Evolutionary conservation across 202 grass and related monocot genomes (phyloP), one percentile per base, ranked within the genome.

Genomic region (Musa balbisiana): DNA sequence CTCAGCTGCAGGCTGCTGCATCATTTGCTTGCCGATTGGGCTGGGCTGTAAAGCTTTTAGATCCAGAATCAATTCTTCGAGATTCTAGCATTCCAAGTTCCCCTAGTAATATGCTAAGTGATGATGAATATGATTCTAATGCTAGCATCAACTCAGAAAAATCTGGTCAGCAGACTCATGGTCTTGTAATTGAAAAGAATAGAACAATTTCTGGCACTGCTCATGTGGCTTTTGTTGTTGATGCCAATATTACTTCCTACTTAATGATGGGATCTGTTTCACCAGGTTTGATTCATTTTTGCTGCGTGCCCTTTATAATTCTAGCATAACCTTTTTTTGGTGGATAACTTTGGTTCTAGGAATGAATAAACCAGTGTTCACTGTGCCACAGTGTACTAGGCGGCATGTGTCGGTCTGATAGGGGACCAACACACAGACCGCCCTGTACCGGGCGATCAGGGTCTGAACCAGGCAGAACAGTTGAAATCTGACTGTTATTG

Each of bases 221-320:
- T 81, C 94, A 93, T 78, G 94, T 98, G 67, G 94, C 83, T 69
- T 93, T 98, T 69, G 86, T 98, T 83, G 94, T 98, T 80, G 94
- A 98, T 88, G 94, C 94, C 11, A 98, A 98, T 86, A 90, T 98
- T 73, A 98, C 94, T 76, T 98, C 94, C 43, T 98, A 98, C 80
- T 80, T 98, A 60, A 98, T 98, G 94, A 98, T 98, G 94, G 94
- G 94, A 25, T 98, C 94, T 52, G 56, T 98, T 67, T 98, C 94
- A 17, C 94, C 94, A 93, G 94, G 94, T 98, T 84, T 87, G 75
- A 78, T 64, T 20, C 49, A 51, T 51, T 69, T 51, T 50, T 67
- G 8, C 52, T 64, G 8, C 2, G 5, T 63, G 19, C 15, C 69
- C n/a, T 64, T 64, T 19, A 43, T 43, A 14, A 12, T 70, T 1